These are phyloP conservation scores for Talaromyces piceae DNA, from an alignment of 2,329 filamentous ascomycete species.

Conservation along the genomic window DNA sequence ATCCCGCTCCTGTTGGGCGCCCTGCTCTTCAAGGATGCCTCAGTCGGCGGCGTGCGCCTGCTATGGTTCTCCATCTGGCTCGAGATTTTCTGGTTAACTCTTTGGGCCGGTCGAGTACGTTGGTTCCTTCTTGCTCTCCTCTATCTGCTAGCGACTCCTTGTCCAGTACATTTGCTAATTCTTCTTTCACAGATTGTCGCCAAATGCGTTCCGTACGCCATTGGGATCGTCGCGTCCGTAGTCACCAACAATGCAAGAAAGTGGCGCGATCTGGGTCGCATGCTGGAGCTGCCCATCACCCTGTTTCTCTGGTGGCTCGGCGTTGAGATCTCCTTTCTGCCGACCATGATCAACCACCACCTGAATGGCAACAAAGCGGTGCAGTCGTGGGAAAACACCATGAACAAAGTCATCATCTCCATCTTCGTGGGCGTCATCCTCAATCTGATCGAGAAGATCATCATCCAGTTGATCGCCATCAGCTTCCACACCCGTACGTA, in stretches of 20 bases:
- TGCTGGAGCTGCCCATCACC: slow-evolving; percentile 76
- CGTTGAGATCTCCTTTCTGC: slow-evolving; percentile 76
- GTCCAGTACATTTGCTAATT: no score
- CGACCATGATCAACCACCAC: slow-evolving; percentile 66
- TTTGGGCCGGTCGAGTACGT: slow-evolving; percentile 66
- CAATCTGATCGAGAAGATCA: slow-evolving; percentile 85
- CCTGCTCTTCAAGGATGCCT: slow-evolving; percentile 51
- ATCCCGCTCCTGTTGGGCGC: slow-evolving; percentile 62
- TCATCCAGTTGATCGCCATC: slow-evolving; percentile 90
- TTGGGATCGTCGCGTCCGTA: slow-evolving; percentile 60
- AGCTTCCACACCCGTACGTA: slow-evolving; percentile 90
- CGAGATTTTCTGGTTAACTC: slow-evolving; percentile 82
- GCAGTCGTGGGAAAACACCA: slow-evolving; percentile 63
- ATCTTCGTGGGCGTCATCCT: slow-evolving; percentile 72
- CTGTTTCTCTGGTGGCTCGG: slow-evolving; percentile 90
- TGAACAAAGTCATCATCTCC: slow-evolving; percentile 80
- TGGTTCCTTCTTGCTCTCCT: slow-evolving; percentile 5
- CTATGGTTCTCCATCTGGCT: slow-evolving; percentile 96
- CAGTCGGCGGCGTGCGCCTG: slow-evolving; percentile 66
- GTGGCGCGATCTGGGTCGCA: slow-evolving; percentile 80
- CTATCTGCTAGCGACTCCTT: no score
- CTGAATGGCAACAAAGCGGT: slow-evolving; percentile 45
- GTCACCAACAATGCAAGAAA: slow-evolving; percentile 86
- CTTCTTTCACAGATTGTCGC: slow-evolving; percentile 49
- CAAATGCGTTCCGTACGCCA: slow-evolving; percentile 55